Conservation (phyloP, 2,329 filamentous ascomycete species). For the Cladosporium sp. region DNA sequence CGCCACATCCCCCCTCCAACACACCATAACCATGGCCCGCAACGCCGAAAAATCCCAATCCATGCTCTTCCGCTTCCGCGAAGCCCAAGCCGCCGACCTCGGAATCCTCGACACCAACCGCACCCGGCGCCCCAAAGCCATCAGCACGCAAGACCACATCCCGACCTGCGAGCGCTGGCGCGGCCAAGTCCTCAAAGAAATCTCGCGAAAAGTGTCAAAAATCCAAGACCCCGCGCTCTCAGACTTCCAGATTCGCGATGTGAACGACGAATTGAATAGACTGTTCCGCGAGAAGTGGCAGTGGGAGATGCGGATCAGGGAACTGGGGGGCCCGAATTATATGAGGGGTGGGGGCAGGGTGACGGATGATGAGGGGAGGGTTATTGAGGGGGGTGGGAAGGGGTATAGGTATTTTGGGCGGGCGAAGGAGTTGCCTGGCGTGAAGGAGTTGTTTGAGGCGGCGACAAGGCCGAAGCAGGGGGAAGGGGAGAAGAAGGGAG, state of each 20-base stretch:
- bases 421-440: slow-evolving; percentile 84
- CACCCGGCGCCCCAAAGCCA: slow-evolving; percentile 84
- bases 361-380: slow-evolving; percentile 56
- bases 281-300: slow-evolving; percentile 98
- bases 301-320: slow-evolving; percentile 97
- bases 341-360: slow-evolving; percentile 66
- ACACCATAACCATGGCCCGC: slow-evolving; percentile 66
- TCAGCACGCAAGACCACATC: slow-evolving; percentile 82
- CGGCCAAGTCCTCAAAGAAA: slow-evolving; percentile 94
- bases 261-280: slow-evolving; percentile 99
- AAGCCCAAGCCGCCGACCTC: slow-evolving; percentile 91
- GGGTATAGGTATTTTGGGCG: slow-evolving; percentile 94
- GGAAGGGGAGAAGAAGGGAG: slow-evolving; percentile 55
- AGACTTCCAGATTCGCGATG: slow-evolving; percentile 94
- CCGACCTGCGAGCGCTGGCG: slow-evolving; percentile 96
- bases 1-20: neutral
- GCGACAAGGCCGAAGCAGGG: slow-evolving; percentile 54
- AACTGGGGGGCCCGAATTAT: slow-evolving; percentile 95
- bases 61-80: slow-evolving; percentile 99
- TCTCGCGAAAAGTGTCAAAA: slow-evolving; percentile 91
- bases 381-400: slow-evolving; percentile 69
- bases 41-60: slow-evolving; percentile 99
- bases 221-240: slow-evolving; percentile 91
- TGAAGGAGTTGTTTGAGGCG: slow-evolving; percentile 93
- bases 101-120: slow-evolving; percentile 93